phyloP scores from a whole-genome alignment of 345 rosid genomes.

The Kandelia obovata region DNA sequence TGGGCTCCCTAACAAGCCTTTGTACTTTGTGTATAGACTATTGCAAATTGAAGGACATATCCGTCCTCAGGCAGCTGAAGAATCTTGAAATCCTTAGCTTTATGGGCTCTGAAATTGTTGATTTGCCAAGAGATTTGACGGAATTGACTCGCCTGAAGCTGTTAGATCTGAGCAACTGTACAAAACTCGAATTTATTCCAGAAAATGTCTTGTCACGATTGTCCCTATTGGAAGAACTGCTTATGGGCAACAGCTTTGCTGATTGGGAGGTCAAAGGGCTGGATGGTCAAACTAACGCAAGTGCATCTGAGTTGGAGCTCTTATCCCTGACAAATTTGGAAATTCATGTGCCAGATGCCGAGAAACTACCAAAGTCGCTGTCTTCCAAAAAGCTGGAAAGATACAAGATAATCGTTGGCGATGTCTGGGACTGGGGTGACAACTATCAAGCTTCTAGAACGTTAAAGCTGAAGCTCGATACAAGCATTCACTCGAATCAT shows the following conservation, averaged over 20 bases:
- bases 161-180: conserved; percentile 14
- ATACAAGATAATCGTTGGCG: background rate
- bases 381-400: background rate
- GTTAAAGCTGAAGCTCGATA: no score
- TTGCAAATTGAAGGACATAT: conserved; percentile 4
- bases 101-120: background rate
- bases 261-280: no score
- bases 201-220: conserved; percentile 13
- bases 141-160: conserved; percentile 12
- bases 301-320: conserved; percentile 14
- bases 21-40: conserved; percentile 18
- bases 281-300: no score
- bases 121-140: conserved; percentile 24
- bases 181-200: conserved; percentile 10
- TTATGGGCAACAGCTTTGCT: no score
- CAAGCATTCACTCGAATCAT: no score
- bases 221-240: conserved; percentile 9
- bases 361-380: background rate
- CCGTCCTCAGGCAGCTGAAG: conserved; percentile 11
- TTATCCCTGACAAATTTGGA: conserved; percentile 15
- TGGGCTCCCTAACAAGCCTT: conserved; percentile 4
- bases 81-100: conserved; percentile 20
- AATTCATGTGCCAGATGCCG: conserved; percentile 5
- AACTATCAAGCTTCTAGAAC: no score
- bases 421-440: no score